A percentile compares a stretch with the other conserved stretches of the same genome.
Evolutionary conservation across 2,329 filamentous ascomycete species (phyloP).

Genomic region (Sporothrix mexicana): DNA sequence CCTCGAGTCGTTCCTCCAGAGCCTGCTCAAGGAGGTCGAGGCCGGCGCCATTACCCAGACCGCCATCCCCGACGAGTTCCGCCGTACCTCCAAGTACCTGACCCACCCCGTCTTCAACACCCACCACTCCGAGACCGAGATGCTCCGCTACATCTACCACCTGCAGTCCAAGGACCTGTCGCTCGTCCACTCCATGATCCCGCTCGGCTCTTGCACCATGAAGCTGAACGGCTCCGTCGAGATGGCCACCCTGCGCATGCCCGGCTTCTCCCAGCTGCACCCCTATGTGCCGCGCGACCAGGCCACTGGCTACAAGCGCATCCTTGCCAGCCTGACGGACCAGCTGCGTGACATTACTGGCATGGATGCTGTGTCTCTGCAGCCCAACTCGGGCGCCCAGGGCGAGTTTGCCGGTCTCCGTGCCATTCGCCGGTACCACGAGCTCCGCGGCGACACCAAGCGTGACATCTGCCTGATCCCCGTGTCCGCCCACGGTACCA

Average conservation of each 20-base stretch:
- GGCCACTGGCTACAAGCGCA: constrained; percentile 69
- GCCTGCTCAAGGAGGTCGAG: constrained; percentile 46
- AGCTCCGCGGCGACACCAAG: constrained; percentile 69
- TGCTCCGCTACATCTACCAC: constrained; percentile 91
- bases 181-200: constrained; percentile 96
- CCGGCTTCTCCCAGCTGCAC: constrained; percentile 78
- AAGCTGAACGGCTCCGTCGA: constrained; percentile 94
- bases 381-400: constrained; percentile 95
- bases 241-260: constrained; percentile 84
- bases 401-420: constrained; percentile 92
- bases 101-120: constrained; percentile 94
- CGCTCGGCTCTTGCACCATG: constrained; percentile 96
- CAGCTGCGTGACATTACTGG: constrained; percentile 85
- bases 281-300: constrained; percentile 73
- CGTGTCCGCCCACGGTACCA: constrained; percentile 93
- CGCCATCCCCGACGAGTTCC: constrained; percentile 63
- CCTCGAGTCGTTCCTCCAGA: constrained; percentile 45
- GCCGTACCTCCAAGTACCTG: constrained; percentile 75
- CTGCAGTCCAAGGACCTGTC: constrained; percentile 94
- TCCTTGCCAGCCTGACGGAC: constrained; percentile 74
- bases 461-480: constrained; percentile 94
- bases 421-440: constrained; percentile 83
- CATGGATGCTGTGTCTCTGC: constrained; percentile 86
- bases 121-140: constrained; percentile 92
- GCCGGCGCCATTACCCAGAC: constrained; percentile 39